Conservation (phyloP, 2,329 filamentous ascomycete genomes). For the Penicillium olsonii region DNA sequence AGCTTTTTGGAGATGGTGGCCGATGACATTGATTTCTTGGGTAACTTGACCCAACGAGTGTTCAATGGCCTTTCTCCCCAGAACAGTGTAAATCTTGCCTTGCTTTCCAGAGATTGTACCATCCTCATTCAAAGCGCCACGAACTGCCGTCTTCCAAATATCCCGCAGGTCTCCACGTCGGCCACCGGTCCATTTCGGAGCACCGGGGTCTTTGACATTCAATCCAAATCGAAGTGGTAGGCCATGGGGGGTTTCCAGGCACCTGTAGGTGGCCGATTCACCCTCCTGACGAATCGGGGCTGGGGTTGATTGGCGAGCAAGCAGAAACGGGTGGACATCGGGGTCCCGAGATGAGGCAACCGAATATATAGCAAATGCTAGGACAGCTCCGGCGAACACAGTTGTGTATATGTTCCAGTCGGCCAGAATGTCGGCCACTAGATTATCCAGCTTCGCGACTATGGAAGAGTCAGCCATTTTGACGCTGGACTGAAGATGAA, state of each 20-base stretch:
- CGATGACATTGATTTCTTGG: slow-evolving; percentile 84
- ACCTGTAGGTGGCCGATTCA: slow-evolving; percentile 83
- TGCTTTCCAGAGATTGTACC: slow-evolving; percentile 61
- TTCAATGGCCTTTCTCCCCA: slow-evolving; percentile 73
- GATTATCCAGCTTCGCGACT: slow-evolving; percentile 69
- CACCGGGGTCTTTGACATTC: slow-evolving; percentile 77
- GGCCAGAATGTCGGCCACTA: slow-evolving; percentile 67
- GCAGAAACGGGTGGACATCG: slow-evolving; percentile 87
- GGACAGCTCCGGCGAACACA: slow-evolving; percentile 65
- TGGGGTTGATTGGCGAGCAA: slow-evolving; percentile 78
- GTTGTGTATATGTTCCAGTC: slow-evolving; percentile 86
- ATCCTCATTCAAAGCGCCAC: slow-evolving; percentile 64
- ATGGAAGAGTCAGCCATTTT: slow-evolving; percentile 52
- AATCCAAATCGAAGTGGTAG: slow-evolving; percentile 76
- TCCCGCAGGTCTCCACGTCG: slow-evolving; percentile 88
- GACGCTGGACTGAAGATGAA: not conserved
- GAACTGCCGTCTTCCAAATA: slow-evolving; percentile 76
- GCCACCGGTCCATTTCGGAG: slow-evolving; percentile 79
- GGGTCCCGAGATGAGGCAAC: slow-evolving; percentile 74
- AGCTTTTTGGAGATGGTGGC: slow-evolving; percentile 71
- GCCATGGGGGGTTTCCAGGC: slow-evolving; percentile 81
- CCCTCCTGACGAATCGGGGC: slow-evolving; percentile 78
- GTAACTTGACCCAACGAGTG: slow-evolving; percentile 73
- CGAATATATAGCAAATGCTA: slow-evolving; percentile 69
- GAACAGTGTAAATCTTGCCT: slow-evolving; percentile 75